Evolutionary conservation across 2,329 filamentous ascomycete genomes (phyloP), one percentile per base, ranked within the genome.

Genomic region (Calonectria ilicicola): DNA sequence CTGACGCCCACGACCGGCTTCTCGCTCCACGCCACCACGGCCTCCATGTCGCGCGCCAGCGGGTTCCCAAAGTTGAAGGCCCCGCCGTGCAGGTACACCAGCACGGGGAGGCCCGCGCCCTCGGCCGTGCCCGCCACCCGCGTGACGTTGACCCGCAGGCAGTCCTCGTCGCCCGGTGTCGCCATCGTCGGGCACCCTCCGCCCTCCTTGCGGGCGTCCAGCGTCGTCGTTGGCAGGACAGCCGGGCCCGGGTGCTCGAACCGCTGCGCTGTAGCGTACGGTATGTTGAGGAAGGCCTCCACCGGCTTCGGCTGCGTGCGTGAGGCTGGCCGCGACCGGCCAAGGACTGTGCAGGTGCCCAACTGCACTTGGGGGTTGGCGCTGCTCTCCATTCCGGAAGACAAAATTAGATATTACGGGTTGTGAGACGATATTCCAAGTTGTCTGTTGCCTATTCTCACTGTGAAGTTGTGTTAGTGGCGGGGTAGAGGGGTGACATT

Each of bases 31-130:
- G 88, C 86, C 17, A 93, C 88, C 82, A 94, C 90, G 42, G 89
- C 89, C 0, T 87, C 88, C 74, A 93, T 89, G 78, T 93, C 88
- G 69, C 92, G 87, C 83, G 89, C 88, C 35, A 84, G 79, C 65
- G 89, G 87, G 76, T 82, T 77, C 44, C 90, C 86, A 78, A 87
- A 86, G 84, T 92, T 89, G 84, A 93, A 93, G 7, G 86, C 88
- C 3, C 92, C 92, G 53, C 91, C 91, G 78, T 93, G 91, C 38
- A 93, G 82, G 78, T 91, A 92, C 2, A 93, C 82, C n/a, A 89
- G 81, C 17, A 91, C 89, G 1, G 90, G 81, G 15, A 83, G 58
- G 60, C 73, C 78, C 46, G 75, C 80, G 35, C 53, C 21, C 15
- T 10, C 23, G n/a, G 53, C 66, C 21, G 66, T 63, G 68, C 3